Evolutionary conservation across 352 stramenopile species (phyloP), one percentile per base, ranked within the genome.

Genomic region (Poterioochromonas sp.): DNA sequence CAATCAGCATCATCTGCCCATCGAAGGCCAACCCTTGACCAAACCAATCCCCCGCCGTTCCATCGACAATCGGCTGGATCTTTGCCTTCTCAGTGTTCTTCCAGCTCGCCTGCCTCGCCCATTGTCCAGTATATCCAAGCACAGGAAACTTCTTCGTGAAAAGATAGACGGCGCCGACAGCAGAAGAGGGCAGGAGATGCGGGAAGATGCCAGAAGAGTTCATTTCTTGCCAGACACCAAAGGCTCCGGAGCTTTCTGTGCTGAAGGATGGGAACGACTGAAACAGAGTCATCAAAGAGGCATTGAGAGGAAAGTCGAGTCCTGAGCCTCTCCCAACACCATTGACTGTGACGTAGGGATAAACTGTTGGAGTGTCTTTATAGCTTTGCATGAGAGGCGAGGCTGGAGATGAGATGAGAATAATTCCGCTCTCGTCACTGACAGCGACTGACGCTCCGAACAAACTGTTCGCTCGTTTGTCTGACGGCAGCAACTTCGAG

Each of bases 371-470:
- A 15, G 47, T 58, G 47, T 58, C 8, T 58, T 95, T 93, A 80
- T 95, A 94, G 22, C 90, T 87, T 43, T 93, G 87, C 22, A 93
- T 85, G 0, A 84, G 86, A n/a, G 82, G 81, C 65, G 91, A 87
- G 0, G 87, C 86, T 41, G 90, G 86, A 34, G 90, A 90, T 18
- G 86, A 81, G 43, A 97, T 82, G 5, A 94, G 84, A 15, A 90
- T 91, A 15, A 92, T 82, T 0, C 91, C 92, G 20, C 85, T 86
- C 18, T 81, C 79, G 58, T 95, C 86, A 53, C 96, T 88, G 0
- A 97, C 83, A 26, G 83, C 90, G 18, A 97, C 89, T 64, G 85
- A 88, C 41, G 86, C 89, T 0, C 92, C 92, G 74, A 97, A 95
- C 0, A 83, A 41, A 80, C 94, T 90, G 8, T 90, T 87, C 5